These are phyloP conservation scores for Psilocybe cubensis DNA, from an alignment of 768 basidiomycete species.

Conservation along the genomic window DNA sequence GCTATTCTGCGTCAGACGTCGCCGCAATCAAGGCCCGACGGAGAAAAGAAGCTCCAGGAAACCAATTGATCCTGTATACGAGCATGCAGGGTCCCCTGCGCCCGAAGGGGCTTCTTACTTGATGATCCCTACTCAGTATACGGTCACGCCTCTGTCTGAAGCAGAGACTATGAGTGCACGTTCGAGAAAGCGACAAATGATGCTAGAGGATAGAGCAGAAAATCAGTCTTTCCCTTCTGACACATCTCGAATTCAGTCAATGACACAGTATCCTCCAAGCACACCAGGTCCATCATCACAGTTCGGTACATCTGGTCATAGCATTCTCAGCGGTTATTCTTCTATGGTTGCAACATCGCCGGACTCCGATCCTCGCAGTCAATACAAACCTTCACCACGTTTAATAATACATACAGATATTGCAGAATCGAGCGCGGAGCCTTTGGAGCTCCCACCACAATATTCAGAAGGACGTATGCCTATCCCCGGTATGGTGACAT, in stretches of 20 bases:
- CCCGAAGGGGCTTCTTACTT: not conserved
- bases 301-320: not conserved
- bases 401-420: conserved; percentile 34
- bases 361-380: not conserved
- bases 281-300: not conserved
- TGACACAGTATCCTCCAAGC: not conserved
- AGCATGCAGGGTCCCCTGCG: not conserved
- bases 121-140: not conserved
- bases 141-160: not conserved
- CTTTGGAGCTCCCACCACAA: conserved; percentile 33
- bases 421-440: conserved; percentile 22
- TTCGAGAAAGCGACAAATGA: not conserved
- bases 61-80: conserved; percentile 1
- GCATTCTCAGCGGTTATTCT: not conserved
- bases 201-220: not conserved
- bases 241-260: not conserved
- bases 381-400: conserved; percentile 1
- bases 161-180: not conserved
- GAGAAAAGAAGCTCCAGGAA: not conserved
- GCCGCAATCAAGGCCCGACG: not conserved
- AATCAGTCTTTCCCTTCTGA: not conserved
- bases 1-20: not conserved
- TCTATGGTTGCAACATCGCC: not conserved
- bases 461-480: conserved; percentile 31
- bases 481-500: conserved; percentile 23